Percentiles rank a stretch among this genome's conserved stretches.
Evolutionary conservation across 2,329 filamentous ascomycete genomes (phyloP).

Genomic region (Fusarium keratoplasticum): DNA sequence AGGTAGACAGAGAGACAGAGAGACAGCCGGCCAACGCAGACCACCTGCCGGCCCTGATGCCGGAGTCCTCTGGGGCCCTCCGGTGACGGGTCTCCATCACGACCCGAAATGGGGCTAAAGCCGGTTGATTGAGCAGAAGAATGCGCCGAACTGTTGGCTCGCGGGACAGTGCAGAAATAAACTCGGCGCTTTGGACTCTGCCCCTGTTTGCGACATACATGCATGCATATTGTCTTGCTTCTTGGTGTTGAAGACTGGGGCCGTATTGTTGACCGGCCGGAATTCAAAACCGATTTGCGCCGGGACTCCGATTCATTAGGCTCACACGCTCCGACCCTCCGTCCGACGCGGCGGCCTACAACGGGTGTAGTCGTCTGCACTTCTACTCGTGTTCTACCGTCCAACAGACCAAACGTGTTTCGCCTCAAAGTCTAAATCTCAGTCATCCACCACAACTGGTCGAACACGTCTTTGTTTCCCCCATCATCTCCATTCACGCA

Average conservation of each 20-base stretch:
- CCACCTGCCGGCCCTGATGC: neutral
- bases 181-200: slow-evolving; percentile 18
- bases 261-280: slow-evolving; percentile 5
- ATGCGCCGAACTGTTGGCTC: slow-evolving; percentile 9
- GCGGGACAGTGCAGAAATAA: slow-evolving; percentile 19
- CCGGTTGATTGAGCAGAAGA: slow-evolving; percentile 4
- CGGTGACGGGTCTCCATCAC: neutral
- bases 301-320: slow-evolving; percentile 8
- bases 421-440: slow-evolving; percentile 42
- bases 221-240: slow-evolving; percentile 1
- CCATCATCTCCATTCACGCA: neutral
- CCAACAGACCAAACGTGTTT: slow-evolving; percentile 25
- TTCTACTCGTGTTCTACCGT: slow-evolving; percentile 9
- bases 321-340: slow-evolving; percentile 13
- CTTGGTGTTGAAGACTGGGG: neutral
- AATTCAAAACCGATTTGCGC: slow-evolving; percentile 7
- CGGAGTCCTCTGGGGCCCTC: neutral
- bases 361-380: slow-evolving; percentile 6
- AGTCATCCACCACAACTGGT: slow-evolving; percentile 10
- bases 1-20: neutral
- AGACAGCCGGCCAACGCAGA: slow-evolving; percentile 1
- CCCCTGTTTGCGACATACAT: slow-evolving; percentile 1
- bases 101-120: slow-evolving; percentile 21
- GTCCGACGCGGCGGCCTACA: slow-evolving; percentile 1
- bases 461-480: slow-evolving; percentile 9